A percentile compares a stretch with the other conserved stretches of the same genome.
These are phyloP conservation scores for Phylloporus arenicola DNA, from an alignment of 768 basidiomycete genomes.

Conservation along the genomic window DNA sequence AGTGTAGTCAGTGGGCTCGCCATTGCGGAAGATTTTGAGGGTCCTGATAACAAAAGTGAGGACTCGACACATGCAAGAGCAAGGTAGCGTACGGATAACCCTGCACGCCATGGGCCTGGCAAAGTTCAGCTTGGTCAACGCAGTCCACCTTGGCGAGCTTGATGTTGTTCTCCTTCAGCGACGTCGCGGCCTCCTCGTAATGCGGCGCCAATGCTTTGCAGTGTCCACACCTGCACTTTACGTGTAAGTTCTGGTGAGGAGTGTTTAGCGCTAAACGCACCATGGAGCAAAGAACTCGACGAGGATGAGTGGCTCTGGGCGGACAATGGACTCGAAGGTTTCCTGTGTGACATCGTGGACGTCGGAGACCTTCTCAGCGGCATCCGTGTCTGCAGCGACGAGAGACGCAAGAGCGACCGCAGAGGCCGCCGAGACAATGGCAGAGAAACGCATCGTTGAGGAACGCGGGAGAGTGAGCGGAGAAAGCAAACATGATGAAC, in stretches of 20 bases:
- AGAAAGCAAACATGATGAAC: not conserved
- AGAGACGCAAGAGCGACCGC: constrained; percentile 50
- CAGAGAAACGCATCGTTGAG: constrained; percentile 59
- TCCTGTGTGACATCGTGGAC: constrained; percentile 70
- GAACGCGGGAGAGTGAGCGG: constrained; percentile 2
- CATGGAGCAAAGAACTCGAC: constrained; percentile 96
- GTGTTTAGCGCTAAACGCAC: constrained; percentile 32
- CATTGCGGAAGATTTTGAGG: constrained; percentile 87
- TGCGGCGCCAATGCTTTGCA: constrained; percentile 94
- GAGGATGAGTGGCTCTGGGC: constrained; percentile 66
- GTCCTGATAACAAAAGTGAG: constrained; percentile 40
- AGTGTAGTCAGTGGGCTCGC: constrained; percentile 70
- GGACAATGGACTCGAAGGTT: constrained; percentile 64
- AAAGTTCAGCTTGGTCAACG: constrained; percentile 89
- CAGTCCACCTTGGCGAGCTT: constrained; percentile 96
- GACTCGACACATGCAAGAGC: not conserved
- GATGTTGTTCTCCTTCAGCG: constrained; percentile 85
- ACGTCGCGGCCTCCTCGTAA: constrained; percentile 90
- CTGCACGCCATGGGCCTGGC: constrained; percentile 79
- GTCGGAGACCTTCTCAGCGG: constrained; percentile 52
- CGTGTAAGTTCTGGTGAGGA: not conserved
- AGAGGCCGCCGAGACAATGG: constrained; percentile 44
- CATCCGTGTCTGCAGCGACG: constrained; percentile 44
- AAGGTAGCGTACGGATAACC: constrained; percentile 80
- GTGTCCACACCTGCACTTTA: constrained; percentile 75